A percentile compares a stretch with the other conserved stretches of the same genome.
phyloP scores from a whole-genome alignment of 495 filamentous ascomycete genomes.

The Bathelium albidoporum region DNA sequence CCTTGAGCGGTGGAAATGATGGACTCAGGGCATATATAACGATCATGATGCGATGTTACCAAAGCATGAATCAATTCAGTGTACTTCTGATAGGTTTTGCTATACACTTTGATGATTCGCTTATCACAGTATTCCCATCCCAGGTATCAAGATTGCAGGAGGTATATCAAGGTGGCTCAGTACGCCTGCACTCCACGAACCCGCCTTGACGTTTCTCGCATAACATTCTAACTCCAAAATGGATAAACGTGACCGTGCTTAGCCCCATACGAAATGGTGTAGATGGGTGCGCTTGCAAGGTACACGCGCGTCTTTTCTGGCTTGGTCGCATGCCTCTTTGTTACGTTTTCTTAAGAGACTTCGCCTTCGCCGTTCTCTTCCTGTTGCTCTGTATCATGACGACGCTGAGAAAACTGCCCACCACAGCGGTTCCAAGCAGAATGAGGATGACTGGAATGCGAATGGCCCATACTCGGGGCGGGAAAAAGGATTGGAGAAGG shows the following conservation, averaged over 20 bases:
- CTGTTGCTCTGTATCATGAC: slow-evolving; percentile 99
- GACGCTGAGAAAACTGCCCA: slow-evolving; percentile 89
- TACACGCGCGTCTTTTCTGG: no score
- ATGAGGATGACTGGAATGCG: slow-evolving; percentile 95
- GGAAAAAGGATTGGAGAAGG: slow-evolving; percentile 89
- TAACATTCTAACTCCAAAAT: no score
- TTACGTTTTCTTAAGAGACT: slow-evolving; percentile 49
- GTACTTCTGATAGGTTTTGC: not conserved
- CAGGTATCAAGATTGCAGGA: not conserved
- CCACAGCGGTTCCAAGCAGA: slow-evolving; percentile 82
- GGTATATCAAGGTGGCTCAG: not conserved
- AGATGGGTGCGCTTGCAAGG: no score
- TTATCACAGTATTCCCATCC: not conserved
- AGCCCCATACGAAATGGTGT: no score
- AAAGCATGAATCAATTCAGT: not conserved
- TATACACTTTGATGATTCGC: not conserved
- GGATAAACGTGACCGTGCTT: no score
- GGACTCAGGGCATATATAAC: no score
- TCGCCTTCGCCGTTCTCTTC: slow-evolving; percentile 92
- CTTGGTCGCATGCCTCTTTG: no score
- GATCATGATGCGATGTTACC: not conserved
- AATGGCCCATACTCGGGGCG: slow-evolving; percentile 95
- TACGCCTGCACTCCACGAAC: not conserved
- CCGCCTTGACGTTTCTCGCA: no score
- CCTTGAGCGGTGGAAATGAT: not conserved